phyloP scores from a whole-genome alignment of 805 yeast species.

The Saturnispora silvae region DNA sequence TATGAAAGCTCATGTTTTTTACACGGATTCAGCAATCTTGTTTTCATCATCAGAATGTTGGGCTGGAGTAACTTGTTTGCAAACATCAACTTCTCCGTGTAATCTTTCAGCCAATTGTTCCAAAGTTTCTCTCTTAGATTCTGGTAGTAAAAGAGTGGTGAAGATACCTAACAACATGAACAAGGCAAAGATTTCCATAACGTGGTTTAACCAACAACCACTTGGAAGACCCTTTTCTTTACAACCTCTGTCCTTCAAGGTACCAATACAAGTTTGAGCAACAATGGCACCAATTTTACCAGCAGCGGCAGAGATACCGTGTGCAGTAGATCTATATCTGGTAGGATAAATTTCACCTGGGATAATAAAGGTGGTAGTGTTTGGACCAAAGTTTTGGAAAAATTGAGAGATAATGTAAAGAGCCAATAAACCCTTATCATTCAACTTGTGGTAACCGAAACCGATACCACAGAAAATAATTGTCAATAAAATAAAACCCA shows the following conservation, averaged over 20 bases:
- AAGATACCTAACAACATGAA: conserved; percentile 78
- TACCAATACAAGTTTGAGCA: conserved; percentile 83
- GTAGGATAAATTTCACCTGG: conserved; percentile 94
- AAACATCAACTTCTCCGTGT: conserved; percentile 62
- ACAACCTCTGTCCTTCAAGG: conserved; percentile 72
- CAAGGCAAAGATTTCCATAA: conserved; percentile 86
- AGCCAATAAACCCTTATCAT: conserved; percentile 59
- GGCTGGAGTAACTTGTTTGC: conserved; percentile 16
- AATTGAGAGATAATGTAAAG: conserved; percentile 74
- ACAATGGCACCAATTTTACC: conserved; percentile 92
- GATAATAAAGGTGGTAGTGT: conserved; percentile 80
- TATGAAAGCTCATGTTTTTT: no score
- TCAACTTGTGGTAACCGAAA: conserved; percentile 66
- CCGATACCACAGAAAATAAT: conserved; percentile 69
- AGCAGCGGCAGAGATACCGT: conserved; percentile 85
- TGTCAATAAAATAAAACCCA: conserved; percentile 67
- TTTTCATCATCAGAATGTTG: conserved; percentile 21
- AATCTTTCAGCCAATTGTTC: conserved; percentile 73
- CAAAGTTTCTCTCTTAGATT: conserved; percentile 83
- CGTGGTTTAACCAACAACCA: conserved; percentile 82
- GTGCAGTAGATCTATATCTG: conserved; percentile 91
- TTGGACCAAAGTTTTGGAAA: conserved; percentile 89
- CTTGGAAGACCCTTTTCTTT: conserved; percentile 34
- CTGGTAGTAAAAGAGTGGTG: conserved; percentile 64
- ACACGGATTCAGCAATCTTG: conserved; percentile 17